phyloP scores from a whole-genome alignment of 2,329 filamentous ascomycete species.

The Periconia macrospinosa region DNA sequence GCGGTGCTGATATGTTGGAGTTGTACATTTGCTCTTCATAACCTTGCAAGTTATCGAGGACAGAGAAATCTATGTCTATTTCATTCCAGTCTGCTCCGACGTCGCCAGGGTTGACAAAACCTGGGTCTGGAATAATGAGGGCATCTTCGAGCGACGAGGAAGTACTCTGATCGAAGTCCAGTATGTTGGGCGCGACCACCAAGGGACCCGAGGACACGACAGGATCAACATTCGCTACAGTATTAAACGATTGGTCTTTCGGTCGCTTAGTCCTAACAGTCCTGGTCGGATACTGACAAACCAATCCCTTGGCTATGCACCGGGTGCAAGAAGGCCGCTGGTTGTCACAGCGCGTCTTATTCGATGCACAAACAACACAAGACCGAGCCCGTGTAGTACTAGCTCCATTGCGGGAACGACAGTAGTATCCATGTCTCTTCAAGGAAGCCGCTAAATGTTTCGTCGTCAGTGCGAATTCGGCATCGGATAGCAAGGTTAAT shows the following conservation, averaged over 20 bases:
- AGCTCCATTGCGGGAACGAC: slow-evolving; percentile 41
- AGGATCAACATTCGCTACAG: neutral
- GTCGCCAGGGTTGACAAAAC: slow-evolving; percentile 1
- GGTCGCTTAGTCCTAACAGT: neutral
- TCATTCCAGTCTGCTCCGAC: slow-evolving; percentile 13
- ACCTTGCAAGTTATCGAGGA: neutral
- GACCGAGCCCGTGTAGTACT: slow-evolving; percentile 32
- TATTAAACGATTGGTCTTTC: neutral
- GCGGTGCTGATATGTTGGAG: neutral
- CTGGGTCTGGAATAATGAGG: neutral
- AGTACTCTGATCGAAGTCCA: neutral
- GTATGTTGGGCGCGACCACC: neutral
- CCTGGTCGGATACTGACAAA: slow-evolving; percentile 42
- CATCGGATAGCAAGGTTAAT: neutral
- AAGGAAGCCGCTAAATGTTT: slow-evolving; percentile 41
- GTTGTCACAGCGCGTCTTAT: slow-evolving; percentile 46
- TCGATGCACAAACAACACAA: slow-evolving; percentile 42
- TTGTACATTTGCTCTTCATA: neutral
- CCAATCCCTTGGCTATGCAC: slow-evolving; percentile 38
- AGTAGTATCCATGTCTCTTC: slow-evolving; percentile 52
- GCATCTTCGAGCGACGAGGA: neutral
- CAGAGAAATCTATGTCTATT: neutral
- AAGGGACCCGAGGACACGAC: neutral
- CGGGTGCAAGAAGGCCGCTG: slow-evolving; percentile 42
- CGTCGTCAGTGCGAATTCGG: slow-evolving; percentile 14